Base-by-base conservation (phyloP, 768 basidiomycete species). In the Pulveroboletus sp. region DNA sequence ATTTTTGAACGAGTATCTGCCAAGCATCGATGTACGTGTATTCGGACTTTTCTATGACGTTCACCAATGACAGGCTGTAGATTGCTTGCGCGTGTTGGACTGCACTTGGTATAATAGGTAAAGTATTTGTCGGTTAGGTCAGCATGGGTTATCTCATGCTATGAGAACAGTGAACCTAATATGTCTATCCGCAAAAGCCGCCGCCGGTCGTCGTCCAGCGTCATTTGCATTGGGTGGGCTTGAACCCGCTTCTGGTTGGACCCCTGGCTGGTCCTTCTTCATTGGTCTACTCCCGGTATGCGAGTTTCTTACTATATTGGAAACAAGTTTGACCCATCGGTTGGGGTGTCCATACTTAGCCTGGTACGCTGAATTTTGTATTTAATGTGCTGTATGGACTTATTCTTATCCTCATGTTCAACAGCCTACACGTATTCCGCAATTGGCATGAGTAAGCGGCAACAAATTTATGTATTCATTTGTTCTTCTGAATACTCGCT, bases 161-260 rank as follows among this genome's bases (percentile, higher is more conserved):
- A 29, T 58, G 24, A 51, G 37, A 23, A n/a, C 60, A 79, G 82
- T 82, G 16, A 82, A 76, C 43, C 66, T 85, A 37, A 68, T 85
- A 20, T 74, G 74, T 34, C 62, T 83, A 4, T 81, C 82, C 6
- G 73, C 67, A 16, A 84, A 81, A 63, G 82, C 82, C 4, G 76
- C 77, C 2, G 64, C 68, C 14, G 81, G 82, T 1, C 75, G 78
- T 14, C 76, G 74, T 41, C 71, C 82, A 12, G 79, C 75, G 1
- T 66, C 74, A 1, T 85, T 76, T 56, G 83, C 79, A 1, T 69
- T 85, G 2, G 75, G 75, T 10, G 72, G 78, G 49, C 86, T 84
- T 45, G 77, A 85, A 56, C 76, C 81, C n/a, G 63, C 69, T n/a
- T 80, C 84, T 0, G 84, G 84, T 6, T 85, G 84, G 84, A 75